Evolutionary conservation across 768 basidiomycete species (phyloP), one percentile per base, ranked within the genome.

Genomic region (Cystobasidium tubakii): DNA sequence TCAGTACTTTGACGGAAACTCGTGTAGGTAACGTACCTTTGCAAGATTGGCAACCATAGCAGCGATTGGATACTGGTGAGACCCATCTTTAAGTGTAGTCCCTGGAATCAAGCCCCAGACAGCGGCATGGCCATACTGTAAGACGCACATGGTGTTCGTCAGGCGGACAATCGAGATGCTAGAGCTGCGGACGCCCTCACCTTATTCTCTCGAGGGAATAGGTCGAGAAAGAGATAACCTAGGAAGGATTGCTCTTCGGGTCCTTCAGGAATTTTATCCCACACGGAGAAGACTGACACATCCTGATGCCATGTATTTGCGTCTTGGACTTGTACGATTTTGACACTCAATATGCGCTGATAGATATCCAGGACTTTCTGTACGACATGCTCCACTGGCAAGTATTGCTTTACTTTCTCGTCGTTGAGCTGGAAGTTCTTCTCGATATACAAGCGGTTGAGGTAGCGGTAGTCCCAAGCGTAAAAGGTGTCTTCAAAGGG

Each of bases 1-100:
- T 27, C 57, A 31, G 27, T 60, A n/a, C n/a, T n/a, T n/a, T n/a
- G n/a, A n/a, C n/a, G n/a, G n/a, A n/a, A n/a, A n/a, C n/a, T n/a
- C n/a, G n/a, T n/a, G n/a, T n/a, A 9, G 21, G 10, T 39, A 65
- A 42, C 57, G 13, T 29, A 42, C 39, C 19, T 50, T 94, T 2
- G 91, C 90, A 12, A 94, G 85, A 80, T 92, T 93, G 44, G 92
- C 91, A 7, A 93, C 92, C 91, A 93, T 93, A 1, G 89, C 88
- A 0, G 88, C 81, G 63, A 90, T 81, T 1, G 91, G 91, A 80
- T 90, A 91, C 79, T 84, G 84, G 34, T 89, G 85, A 64, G 84
- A 84, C 53, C 87, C 88, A 71, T 86, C 81, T 0, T 84, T 74
- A 23, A 67, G 74, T 27, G 81, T 83, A 78, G 87, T 88, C 17